Evolutionary conservation across 768 basidiomycete species (phyloP), one percentile per base, ranked within the genome.

Genomic region (Tylopilus sp.): DNA sequence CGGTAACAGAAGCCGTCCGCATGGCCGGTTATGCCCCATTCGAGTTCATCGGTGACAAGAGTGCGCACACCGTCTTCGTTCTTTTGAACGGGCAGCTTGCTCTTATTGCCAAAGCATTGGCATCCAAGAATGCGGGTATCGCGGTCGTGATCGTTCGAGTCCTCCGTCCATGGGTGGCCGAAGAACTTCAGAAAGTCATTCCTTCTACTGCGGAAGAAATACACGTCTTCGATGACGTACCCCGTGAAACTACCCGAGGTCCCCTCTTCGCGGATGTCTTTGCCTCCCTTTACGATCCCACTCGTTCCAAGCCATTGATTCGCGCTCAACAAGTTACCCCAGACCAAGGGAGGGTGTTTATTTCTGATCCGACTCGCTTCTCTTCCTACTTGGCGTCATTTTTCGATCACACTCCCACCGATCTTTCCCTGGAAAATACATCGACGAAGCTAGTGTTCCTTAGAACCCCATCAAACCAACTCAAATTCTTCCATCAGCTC

Each of bases 161-260:
- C n/a, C 75, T 91, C 47, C 81, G 88, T 42, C 89, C 93, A 21
- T 94, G 93, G 93, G 74, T 80, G 60, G 81, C 84, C 52, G 72
- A 75, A 18, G 78, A 80, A n/a, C 75, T 95, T 53, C 76, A 75
- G 55, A 66, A 63, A 13, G 68, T 78, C 22, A 62, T 95, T 30
- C 92, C 92, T 6, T 46, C 73, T 6, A 78, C 79, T 15, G 84
- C 75, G 20, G 75, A 71, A 60, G 70, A 69, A 22, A 71, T 95
- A 7, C 78, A 90, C 59, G 86, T 95, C 51, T 70, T 92, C 23
- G 89, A 91, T 55, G 91, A 95, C 56, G 86, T 89, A 11, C 79
- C 85, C 3, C 77, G 79, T 42, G 68, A 78, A 33, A 72, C 76
- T 22, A 75, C 80, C 1, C 82, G 82, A 58, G 88, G 89, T 1